Evolutionary conservation across 495 filamentous ascomycete genomes (phyloP), one percentile per base, ranked within the genome.

Genomic region (Staphylotrichum longicolle): DNA sequence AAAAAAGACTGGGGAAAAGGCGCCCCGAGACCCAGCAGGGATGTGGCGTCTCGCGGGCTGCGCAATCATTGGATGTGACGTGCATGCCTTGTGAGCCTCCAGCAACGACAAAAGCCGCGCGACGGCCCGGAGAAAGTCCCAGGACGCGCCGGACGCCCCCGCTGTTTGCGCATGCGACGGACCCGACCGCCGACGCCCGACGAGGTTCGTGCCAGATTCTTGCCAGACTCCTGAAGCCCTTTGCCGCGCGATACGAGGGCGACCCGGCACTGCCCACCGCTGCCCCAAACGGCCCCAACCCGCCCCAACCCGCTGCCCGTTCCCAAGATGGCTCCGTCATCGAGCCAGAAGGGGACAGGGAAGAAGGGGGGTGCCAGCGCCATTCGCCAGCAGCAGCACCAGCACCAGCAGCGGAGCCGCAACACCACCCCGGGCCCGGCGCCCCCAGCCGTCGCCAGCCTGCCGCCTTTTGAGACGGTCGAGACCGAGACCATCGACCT

Each of bases 391-490:
- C 68, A 69, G 35, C 66, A 68, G 62, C 89, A 90, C 63, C 85
- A 72, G 52, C 70, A 71, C 35, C 69, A 70, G 63, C 90, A 90
- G 67, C 86, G 87, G 58, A 93, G 90, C 69, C 88, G 91, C 66
- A 93, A 94, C 74, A 92, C 90, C 10, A 96, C 91, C 4, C 91
- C 91, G 42, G 88, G 88, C 44, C 83, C 79, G 64, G 77, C 80
- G 45, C 74, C 82, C 32, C 69, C 76, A 54, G 78, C 70, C 48
- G 20, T 27, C 20, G 72, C 80, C 61, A 77, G 74, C 37, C 74
- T 82, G 56, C 77, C 78, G 11, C 79, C 83, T 30, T 72, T 82
- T 55, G 80, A 86, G 30, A 76, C 80, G 37, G 80, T 85, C 63
- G 83, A 88, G 53, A 87, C 86, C 61, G 82, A 86, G 63, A 81